Base-by-base conservation (phyloP, 306 rosid species). In the Sophora flavescens region DNA sequence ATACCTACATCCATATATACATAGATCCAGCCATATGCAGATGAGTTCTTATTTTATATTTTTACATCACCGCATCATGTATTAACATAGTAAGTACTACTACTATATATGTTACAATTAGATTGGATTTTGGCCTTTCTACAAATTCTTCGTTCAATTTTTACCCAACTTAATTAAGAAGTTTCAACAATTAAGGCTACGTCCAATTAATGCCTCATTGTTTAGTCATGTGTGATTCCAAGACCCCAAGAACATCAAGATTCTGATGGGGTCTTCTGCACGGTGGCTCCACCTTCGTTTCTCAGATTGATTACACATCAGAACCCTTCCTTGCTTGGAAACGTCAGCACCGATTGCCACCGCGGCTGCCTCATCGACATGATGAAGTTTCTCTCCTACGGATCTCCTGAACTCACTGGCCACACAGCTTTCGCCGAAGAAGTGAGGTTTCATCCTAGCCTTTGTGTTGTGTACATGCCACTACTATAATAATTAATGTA, bases 221-320 rank as follows among this genome's bases (percentile, higher is more conserved):
- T 17, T 32, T 10, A 52, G 1, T 78, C 42, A 81, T 28, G 88
- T 85, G 73, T 85, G 86, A 74, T 45, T 78, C 81, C 71, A 78
- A 42, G 81, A 74, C 1, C 81, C 81, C 69, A 85, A 78, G 76
- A 85, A 85, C 86, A 85, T 85, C 86, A 85, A 74, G 35, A 84
- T 85, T 81, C 84, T 78, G 1, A 85, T 74, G 11, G 84, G 84
- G 39, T 85, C 86, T 35, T 85, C 86, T 0, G 33, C 76, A 64
- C 54, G 81, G 81, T 70, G 79, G 74, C 14, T 30, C 75, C 85
- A 9, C 45, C 67, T 52, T 14, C 75, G 39, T 73, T 75, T 77
- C 75, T 77, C 81, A 8, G 30, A 8, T 62, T 72, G 76, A 18
- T 41, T 28, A 62, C 3, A 26, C 73, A 3, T 22, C 4, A 42